Percentiles rank a stretch among this genome's conserved stretches.
phyloP scores from a whole-genome alignment of 169 alveolate genomes.

The Plasmodium vivax region DNA sequence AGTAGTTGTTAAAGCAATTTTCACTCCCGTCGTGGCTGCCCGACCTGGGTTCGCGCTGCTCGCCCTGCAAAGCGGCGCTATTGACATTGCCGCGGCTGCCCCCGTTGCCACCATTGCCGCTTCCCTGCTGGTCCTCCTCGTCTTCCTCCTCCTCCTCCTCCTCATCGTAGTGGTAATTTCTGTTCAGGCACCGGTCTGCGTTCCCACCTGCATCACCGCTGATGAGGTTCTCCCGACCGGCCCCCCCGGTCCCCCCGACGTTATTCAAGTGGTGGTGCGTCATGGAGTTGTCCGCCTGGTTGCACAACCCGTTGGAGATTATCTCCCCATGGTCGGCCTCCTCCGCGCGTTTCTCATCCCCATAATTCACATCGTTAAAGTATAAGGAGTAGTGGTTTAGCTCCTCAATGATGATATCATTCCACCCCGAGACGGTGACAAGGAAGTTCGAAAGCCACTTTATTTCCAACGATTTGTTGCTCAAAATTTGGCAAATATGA shows the following conservation, averaged over 20 bases:
- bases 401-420: slow-evolving; percentile 61
- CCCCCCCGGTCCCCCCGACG: not conserved
- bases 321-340: slow-evolving; percentile 8
- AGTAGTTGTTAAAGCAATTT: slow-evolving; percentile 11
- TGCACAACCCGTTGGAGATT: not conserved
- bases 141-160: not conserved
- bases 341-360: slow-evolving; percentile 35
- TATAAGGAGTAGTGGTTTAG: slow-evolving; percentile 61
- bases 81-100: not conserved
- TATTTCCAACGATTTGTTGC: slow-evolving; percentile 62
- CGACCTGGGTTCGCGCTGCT: not conserved
- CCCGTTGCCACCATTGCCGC: not conserved
- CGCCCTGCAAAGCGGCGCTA: not conserved
- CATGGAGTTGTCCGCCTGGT: not conserved
- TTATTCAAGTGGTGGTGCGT: not conserved
- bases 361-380: slow-evolving; percentile 26
- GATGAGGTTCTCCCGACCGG: not conserved
- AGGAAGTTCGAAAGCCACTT: slow-evolving; percentile 59
- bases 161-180: not conserved
- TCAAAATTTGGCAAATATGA: slow-evolving; percentile 62
- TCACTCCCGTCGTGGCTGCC: not conserved
- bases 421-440: slow-evolving; percentile 72
- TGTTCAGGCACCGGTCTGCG: not conserved
- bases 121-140: not conserved
- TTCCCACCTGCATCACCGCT: not conserved